Conservation (phyloP, 2,329 filamentous ascomycete species). For the Curvularia sp. region DNA sequence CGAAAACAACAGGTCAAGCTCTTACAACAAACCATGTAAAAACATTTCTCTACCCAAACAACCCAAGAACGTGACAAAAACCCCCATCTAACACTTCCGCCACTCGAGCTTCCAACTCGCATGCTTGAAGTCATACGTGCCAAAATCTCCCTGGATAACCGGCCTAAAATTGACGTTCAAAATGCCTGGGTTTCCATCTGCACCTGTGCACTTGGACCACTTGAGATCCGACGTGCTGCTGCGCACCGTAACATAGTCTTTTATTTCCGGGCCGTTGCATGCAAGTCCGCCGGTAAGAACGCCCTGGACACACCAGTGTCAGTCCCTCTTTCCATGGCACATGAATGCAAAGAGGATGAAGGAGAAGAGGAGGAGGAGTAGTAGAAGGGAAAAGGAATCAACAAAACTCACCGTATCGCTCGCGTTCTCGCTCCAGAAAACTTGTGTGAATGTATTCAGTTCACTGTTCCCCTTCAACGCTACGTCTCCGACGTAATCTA, state of each 20-base stretch:
- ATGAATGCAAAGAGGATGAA: background rate
- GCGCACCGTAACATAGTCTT: slow-evolving; percentile 34
- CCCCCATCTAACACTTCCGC: slow-evolving; percentile 34
- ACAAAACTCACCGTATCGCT: slow-evolving; percentile 34
- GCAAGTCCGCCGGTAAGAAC: slow-evolving; percentile 28
- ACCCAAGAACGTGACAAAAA: background rate
- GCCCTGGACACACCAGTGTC: slow-evolving; percentile 19
- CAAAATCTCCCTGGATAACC: slow-evolving; percentile 36
- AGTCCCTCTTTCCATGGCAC: background rate
- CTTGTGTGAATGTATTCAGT: slow-evolving; percentile 35
- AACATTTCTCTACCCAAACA: no score
- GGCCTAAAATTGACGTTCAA: slow-evolving; percentile 44
- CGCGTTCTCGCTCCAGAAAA: slow-evolving; percentile 43
- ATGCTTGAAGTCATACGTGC: slow-evolving; percentile 39
- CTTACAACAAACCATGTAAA: background rate
- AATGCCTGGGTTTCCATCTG: slow-evolving; percentile 38
- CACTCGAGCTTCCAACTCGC: slow-evolving; percentile 38
- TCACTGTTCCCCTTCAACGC: slow-evolving; percentile 31
- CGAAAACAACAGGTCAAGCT: background rate
- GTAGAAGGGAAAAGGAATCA: background rate
- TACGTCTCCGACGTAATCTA: slow-evolving; percentile 35
- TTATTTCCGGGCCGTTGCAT: slow-evolving; percentile 36
- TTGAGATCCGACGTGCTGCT: slow-evolving; percentile 33
- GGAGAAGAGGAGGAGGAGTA: background rate
- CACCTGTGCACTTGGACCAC: slow-evolving; percentile 41